These are phyloP conservation scores for Solanum piurae DNA, from an alignment of 257 asterid genomes.

Conservation along the genomic window DNA sequence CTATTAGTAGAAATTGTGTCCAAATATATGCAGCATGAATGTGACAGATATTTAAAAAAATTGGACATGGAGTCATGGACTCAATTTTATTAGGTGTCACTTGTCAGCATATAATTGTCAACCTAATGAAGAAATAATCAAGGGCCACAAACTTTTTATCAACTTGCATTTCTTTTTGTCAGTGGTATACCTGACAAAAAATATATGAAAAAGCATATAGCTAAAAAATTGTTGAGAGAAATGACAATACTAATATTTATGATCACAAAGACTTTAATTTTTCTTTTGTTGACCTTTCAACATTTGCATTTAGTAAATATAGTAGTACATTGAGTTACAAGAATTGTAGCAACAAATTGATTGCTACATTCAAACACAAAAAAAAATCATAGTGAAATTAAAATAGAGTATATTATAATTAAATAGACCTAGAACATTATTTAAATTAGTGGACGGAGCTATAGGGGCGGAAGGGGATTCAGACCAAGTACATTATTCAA, in stretches of 20 bases:
- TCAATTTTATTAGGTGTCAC: not conserved
- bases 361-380: not conserved
- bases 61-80: not conserved
- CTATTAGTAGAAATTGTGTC: not conserved
- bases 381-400: not conserved
- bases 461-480: not conserved
- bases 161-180: not conserved
- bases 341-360: not conserved
- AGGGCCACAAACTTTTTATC: not conserved
- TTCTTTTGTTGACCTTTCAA: not conserved
- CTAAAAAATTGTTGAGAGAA: not conserved
- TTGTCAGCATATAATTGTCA: not conserved
- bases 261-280: not conserved
- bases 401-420: not conserved
- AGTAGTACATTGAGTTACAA: not conserved
- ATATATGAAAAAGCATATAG: not conserved
- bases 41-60: not conserved
- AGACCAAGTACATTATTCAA: not conserved
- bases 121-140: not conserved
- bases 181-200: not conserved
- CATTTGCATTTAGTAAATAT: not conserved
- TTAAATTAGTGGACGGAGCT: not conserved
- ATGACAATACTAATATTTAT: not conserved
- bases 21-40: not conserved
- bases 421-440: not conserved